phyloP scores from a whole-genome alignment of 129 eudicot genomes.

The Lonicera japonica region DNA sequence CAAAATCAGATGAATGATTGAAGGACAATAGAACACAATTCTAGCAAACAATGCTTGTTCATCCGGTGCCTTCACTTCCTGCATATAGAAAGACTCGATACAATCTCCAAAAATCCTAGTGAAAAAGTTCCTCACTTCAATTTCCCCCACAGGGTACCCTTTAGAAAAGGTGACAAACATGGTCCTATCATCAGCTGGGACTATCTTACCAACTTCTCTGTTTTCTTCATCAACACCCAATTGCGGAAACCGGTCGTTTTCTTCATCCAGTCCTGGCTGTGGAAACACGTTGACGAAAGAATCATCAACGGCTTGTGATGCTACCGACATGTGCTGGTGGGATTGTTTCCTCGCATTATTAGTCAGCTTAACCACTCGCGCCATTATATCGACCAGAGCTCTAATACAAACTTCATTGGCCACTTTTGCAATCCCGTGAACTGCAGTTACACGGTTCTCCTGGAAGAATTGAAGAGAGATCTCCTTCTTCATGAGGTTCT shows the following conservation, averaged over 20 bases:
- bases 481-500: conserved; percentile 20
- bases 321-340: background rate
- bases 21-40: conserved; percentile 32
- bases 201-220: background rate
- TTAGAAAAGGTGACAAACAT: conserved; percentile 69
- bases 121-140: conserved; percentile 44
- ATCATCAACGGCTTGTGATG: too few species aligned
- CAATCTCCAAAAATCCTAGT: conserved; percentile 38
- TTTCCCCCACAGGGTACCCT: conserved; percentile 60
- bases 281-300: background rate
- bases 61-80: conserved; percentile 18
- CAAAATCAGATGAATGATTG: conserved; percentile 30
- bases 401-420: conserved; percentile 27
- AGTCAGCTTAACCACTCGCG: conserved; percentile 12
- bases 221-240: conserved; percentile 11
- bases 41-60: conserved; percentile 62
- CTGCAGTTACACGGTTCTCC: conserved; percentile 2
- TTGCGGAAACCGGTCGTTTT: conserved; percentile 1
- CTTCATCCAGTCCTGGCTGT: too few species aligned
- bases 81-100: conserved; percentile 57
- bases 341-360: background rate
- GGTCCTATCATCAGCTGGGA: conserved; percentile 31
- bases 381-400: conserved; percentile 41
- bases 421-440: conserved; percentile 17
- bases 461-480: conserved; percentile 35